Percentiles rank a stretch among this genome's conserved stretches.
phyloP scores from a whole-genome alignment of 257 asterid genomes.

The Plantago major region DNA sequence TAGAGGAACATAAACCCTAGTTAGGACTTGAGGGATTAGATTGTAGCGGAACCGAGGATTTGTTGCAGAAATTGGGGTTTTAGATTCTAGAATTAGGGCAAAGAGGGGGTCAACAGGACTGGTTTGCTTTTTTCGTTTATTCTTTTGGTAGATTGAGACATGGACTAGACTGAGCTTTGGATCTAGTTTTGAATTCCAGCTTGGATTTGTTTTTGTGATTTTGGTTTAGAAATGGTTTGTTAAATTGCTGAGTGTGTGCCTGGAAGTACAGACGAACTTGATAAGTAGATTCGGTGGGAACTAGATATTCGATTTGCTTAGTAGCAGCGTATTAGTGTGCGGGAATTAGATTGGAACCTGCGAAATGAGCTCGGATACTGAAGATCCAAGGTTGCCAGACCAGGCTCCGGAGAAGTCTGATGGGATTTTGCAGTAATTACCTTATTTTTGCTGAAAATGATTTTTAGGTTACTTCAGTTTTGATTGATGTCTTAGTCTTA shows the following conservation, averaged over 20 bases:
- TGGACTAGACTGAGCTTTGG: conserved; percentile 34
- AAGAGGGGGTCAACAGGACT: conserved; percentile 15
- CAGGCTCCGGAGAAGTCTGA: conserved; percentile 25
- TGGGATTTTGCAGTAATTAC: conserved; percentile 39
- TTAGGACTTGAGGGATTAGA: conserved; percentile 29
- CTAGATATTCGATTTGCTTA: conserved; percentile 23
- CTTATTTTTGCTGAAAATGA: conserved; percentile 16
- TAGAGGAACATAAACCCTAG: conserved; percentile 30
- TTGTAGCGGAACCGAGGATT: conserved; percentile 27
- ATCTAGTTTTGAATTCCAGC: conserved; percentile 28
- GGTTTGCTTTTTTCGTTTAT: conserved; percentile 5
- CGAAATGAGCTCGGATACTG: conserved; percentile 68
- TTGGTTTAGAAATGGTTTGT: conserved; percentile 13
- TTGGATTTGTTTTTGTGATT: conserved; percentile 17
- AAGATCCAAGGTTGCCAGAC: conserved; percentile 37
- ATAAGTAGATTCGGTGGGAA: conserved; percentile 20
- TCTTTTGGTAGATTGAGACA: conserved; percentile 24
- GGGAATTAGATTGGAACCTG: conserved; percentile 8
- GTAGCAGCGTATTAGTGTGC: background rate
- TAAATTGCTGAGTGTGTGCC: too few relatives aligned
- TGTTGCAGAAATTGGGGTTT: conserved; percentile 24
- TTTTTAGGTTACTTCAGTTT: conserved; percentile 7
- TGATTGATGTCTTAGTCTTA: background rate
- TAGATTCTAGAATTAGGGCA: conserved; percentile 32
- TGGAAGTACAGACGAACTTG: conserved; percentile 7